These are phyloP conservation scores for Mucuna pruriens DNA, from an alignment of 306 rosid genomes.

Conservation along the genomic window DNA sequence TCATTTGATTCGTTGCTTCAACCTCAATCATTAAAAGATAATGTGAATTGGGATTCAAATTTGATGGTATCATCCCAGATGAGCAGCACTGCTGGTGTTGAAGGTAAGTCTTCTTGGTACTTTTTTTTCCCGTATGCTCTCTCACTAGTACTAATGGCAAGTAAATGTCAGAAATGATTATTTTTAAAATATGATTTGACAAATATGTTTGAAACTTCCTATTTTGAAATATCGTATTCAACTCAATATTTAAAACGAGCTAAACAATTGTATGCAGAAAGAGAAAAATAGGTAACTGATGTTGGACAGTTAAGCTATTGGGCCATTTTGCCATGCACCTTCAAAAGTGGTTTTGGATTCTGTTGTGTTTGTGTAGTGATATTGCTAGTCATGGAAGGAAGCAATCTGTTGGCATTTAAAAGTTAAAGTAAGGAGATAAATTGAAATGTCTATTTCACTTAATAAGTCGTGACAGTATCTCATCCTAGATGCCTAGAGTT, in stretches of 20 bases:
- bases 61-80: neutral
- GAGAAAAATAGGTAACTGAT: neutral
- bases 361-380: too few relatives aligned
- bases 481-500: too few relatives aligned
- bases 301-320: neutral
- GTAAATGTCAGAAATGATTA: neutral
- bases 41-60: neutral
- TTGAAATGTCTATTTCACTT: too few relatives aligned
- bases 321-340: too few relatives aligned
- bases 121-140: neutral
- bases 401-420: too few relatives aligned
- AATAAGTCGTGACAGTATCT: too few relatives aligned
- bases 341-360: too few relatives aligned
- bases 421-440: too few relatives aligned
- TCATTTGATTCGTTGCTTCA: neutral
- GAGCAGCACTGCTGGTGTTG: neutral
- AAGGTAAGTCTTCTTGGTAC: neutral
- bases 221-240: neutral
- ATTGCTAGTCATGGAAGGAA: too few relatives aligned
- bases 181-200: neutral
- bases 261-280: neutral
- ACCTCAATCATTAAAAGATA: neutral
- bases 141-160: neutral
- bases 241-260: neutral
- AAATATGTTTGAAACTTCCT: neutral